Evolutionary conservation across 352 stramenopile species (phyloP), one percentile per base, ranked within the genome.

Genomic region (Peronospora belbahrii): DNA sequence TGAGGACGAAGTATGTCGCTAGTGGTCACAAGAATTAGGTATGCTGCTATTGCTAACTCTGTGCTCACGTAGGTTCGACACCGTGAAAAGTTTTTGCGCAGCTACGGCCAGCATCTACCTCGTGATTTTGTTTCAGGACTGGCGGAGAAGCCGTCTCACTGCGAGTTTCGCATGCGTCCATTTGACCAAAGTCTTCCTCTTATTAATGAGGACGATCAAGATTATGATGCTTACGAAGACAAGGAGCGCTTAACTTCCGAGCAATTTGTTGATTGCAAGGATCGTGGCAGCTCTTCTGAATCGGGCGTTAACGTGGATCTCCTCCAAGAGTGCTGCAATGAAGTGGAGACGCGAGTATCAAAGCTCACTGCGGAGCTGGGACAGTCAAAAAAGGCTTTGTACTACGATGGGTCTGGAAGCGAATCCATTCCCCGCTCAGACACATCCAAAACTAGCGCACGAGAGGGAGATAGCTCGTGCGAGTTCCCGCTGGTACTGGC

Each of bases 61-160:
- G 7, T 37, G 25, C 22, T 47, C 2, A 27, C 20, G 9, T 31
- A 85, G 69, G 77, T 89, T 14, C 64, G 83, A 45, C 62, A 84
- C 32, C 73, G 83, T 18, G 80, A 94, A 24, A 55, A 67, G 9
- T 94, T 94, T 48, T 56, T 94, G 30, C 69, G 63, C 2, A 79
- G 62, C 42, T 88, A 70, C 63, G 83, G 83, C 1, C 79, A 90
- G 42, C 83, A 94, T 42, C 55, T 94, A 15, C 83, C 80, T 9
- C 78, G 80, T 11, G 78, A 92, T 50, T 88, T 94, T 30, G 75
- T 91, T 0, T 66, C 76, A 4, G 83, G 83, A 3, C 55, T 94
- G 15, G 81, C 78, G 1, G 83, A 94, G 49, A 94, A 94, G 38
- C 83, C 83, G 3, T 92, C 83, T 32, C 83, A 94, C 52, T 94